Conservation (phyloP, 2,329 filamentous ascomycete genomes). For the Ophiostoma perfectum region DNA sequence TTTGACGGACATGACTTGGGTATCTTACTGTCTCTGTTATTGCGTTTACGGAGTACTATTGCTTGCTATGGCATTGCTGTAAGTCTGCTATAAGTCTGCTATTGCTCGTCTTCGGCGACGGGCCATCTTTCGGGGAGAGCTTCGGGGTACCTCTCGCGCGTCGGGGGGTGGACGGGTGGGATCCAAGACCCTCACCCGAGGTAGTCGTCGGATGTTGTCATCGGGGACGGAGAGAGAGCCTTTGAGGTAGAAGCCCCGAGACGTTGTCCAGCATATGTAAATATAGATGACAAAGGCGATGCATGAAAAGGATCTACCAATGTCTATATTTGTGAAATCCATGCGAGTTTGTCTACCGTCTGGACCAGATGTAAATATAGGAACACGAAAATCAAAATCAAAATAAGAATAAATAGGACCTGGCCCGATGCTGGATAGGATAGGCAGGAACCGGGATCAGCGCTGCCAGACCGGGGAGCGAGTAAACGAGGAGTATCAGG, state of each 20-base stretch:
- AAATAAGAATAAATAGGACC: background rate
- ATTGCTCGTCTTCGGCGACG: background rate
- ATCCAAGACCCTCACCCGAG: conserved; percentile 5
- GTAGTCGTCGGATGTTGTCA: background rate
- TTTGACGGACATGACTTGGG: background rate
- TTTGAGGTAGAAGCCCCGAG: background rate
- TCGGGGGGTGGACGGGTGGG: background rate
- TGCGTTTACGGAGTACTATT: no score
- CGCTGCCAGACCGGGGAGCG: no score
- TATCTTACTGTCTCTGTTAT: no score
- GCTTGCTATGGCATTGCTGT: no score
- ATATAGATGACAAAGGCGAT: no score
- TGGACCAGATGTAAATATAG: background rate
- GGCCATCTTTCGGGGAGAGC: background rate
- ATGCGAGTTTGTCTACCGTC: background rate
- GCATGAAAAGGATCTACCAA: no score
- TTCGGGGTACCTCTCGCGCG: no score
- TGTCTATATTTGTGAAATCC: background rate
- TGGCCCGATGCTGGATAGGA: background rate
- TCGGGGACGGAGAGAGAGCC: conserved; percentile 2
- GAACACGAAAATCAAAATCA: background rate
- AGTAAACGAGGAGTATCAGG: no score
- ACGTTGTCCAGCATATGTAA: no score
- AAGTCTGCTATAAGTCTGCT: no score
- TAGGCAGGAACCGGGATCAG: background rate